Evolutionary conservation across 2,329 filamentous ascomycete genomes (phyloP).

Genomic region (Fusarium virguliforme): DNA sequence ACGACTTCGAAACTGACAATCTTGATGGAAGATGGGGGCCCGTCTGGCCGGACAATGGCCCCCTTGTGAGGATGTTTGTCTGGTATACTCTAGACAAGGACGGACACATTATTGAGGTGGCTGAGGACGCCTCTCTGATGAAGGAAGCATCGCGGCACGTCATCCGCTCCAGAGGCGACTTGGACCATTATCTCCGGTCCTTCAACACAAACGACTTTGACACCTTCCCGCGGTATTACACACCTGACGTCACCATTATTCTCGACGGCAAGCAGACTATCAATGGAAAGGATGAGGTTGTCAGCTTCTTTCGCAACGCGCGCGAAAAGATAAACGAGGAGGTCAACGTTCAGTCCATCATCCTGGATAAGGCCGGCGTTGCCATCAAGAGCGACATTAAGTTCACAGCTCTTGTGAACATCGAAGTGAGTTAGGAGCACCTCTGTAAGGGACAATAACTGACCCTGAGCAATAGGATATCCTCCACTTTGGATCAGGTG

Average conservation of each 20-base stretch:
- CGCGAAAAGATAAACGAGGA: slow-evolving; percentile 1
- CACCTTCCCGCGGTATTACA: slow-evolving; percentile 1
- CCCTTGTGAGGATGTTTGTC: slow-evolving; percentile 6
- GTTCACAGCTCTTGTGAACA: slow-evolving; percentile 1
- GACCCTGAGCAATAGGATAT: background rate
- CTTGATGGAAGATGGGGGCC: slow-evolving; percentile 7
- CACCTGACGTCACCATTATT: background rate
- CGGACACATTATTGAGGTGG: background rate
- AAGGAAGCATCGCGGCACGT: slow-evolving; percentile 1
- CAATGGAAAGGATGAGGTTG: background rate
- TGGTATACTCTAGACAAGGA: slow-evolving; percentile 7
- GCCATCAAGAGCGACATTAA: slow-evolving; percentile 2
- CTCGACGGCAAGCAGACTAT: background rate
- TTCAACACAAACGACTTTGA: slow-evolving; percentile 8
- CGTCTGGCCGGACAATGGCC: background rate
- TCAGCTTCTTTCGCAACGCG: slow-evolving; percentile 3
- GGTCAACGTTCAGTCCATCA: background rate
- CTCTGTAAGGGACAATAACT: background rate
- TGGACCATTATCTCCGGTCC: background rate
- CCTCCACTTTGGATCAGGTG: background rate
- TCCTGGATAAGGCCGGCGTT: background rate
- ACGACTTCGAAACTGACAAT: slow-evolving; percentile 5
- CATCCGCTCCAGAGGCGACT: background rate
- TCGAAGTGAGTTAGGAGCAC: background rate
- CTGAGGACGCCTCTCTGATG: background rate